Conservation (phyloP, 2,329 filamentous ascomycete genomes). For the Neofusicoccum laricinum region DNA sequence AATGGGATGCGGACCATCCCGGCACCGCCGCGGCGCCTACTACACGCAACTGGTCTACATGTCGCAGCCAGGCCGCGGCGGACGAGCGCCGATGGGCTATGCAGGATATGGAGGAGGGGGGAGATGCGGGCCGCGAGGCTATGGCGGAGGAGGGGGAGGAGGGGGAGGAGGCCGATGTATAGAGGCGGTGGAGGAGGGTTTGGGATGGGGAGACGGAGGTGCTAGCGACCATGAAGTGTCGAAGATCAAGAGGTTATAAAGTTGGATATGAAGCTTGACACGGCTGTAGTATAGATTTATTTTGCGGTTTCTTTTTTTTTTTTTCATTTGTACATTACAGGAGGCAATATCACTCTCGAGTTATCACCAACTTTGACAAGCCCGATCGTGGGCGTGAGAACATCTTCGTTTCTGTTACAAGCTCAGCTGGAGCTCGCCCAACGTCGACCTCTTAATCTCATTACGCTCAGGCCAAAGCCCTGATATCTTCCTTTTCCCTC, state of each 20-base stretch:
- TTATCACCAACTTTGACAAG: too few relatives aligned
- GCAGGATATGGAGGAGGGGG: neutral
- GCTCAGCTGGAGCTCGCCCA: too few relatives aligned
- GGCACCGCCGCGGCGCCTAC: neutral
- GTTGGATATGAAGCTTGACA: too few relatives aligned
- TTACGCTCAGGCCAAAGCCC: too few relatives aligned
- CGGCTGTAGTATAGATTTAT: too few relatives aligned
- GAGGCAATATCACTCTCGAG: neutral
- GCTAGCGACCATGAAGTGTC: neutral
- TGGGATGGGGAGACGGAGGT: neutral
- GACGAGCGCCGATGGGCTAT: neutral
- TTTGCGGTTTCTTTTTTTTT: too few relatives aligned
- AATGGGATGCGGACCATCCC: slow-evolving; percentile 4
- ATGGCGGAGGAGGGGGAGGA: neutral
- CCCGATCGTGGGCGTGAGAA: too few relatives aligned
- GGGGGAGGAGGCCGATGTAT: neutral
- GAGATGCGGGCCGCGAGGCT: neutral
- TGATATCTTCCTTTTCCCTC: neutral
- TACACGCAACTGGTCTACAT: neutral
- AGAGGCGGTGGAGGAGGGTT: neutral
- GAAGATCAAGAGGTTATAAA: too few relatives aligned
- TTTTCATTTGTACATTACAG: neutral
- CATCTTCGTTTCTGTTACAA: too few relatives aligned
- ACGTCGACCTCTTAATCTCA: too few relatives aligned
- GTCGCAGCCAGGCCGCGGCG: neutral